These are phyloP conservation scores for Iris pallida DNA, from an alignment of 116 monocot species.

Conservation along the genomic window DNA sequence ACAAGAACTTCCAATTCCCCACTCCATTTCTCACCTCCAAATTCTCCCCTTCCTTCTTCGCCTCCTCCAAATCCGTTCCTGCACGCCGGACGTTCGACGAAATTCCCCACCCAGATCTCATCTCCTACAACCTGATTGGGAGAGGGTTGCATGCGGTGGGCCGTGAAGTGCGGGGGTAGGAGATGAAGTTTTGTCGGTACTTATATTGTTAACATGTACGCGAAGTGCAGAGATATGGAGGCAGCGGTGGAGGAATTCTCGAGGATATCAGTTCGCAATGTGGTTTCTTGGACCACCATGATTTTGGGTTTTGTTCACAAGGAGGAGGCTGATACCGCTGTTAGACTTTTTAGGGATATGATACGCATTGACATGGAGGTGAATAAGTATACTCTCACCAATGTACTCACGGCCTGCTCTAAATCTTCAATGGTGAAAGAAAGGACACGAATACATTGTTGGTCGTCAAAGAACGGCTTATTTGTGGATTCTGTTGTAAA, in stretches of 20 bases:
- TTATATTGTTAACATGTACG: constrained; percentile 48
- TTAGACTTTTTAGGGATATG: constrained; percentile 48
- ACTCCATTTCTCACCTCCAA: background rate
- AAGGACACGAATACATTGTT: constrained; percentile 49
- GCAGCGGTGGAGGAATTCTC: constrained; percentile 49
- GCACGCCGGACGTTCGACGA: constrained; percentile 43
- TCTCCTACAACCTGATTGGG: constrained; percentile 40
- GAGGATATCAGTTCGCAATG: constrained; percentile 48
- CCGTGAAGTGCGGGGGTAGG: constrained; percentile 41
- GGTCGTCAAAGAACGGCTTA: constrained; percentile 42
- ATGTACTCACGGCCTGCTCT: constrained; percentile 51
- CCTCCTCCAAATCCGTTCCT: too few species aligned
- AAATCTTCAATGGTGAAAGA: constrained; percentile 23
- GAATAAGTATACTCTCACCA: constrained; percentile 49
- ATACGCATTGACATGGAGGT: constrained; percentile 22
- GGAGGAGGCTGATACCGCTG: constrained; percentile 38
- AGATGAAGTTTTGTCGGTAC: constrained; percentile 61
- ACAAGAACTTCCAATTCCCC: background rate
- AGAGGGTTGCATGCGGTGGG: constrained; percentile 48
- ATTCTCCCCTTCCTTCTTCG: too few species aligned
- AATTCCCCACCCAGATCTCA: constrained; percentile 34
- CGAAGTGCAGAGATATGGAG: constrained; percentile 48
- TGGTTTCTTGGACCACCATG: constrained; percentile 66
- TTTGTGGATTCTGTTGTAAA: constrained; percentile 35
- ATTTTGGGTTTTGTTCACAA: constrained; percentile 54